These are phyloP conservation scores for Fraxinus baroniana DNA, from an alignment of 305 asterid species.

Conservation along the genomic window DNA sequence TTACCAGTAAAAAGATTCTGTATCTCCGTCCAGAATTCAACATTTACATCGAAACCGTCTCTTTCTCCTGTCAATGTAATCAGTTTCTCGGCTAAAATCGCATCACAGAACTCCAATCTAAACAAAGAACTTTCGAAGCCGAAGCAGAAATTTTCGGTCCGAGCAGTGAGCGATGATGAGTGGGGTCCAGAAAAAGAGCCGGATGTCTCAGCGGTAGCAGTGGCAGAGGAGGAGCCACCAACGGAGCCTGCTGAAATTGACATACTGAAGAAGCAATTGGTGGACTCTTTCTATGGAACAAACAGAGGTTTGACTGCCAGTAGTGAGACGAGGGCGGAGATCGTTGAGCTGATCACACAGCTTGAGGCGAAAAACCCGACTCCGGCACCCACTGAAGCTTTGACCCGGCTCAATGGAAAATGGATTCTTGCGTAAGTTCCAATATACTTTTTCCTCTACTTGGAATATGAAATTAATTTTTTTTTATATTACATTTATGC, in stretches of 20 bases:
- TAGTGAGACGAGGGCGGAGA: conserved; percentile 84
- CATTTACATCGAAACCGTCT: conserved; percentile 11
- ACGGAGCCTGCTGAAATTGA: conserved; percentile 27
- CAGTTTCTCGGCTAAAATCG: conserved; percentile 19
- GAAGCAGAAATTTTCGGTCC: conserved; percentile 29
- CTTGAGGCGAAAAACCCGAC: conserved; percentile 82
- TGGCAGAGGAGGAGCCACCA: conserved; percentile 42
- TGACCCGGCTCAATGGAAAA: conserved; percentile 74
- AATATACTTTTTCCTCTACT: background rate
- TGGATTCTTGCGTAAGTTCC: conserved; percentile 84
- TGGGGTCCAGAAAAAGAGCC: conserved; percentile 49
- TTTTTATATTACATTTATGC: background rate
- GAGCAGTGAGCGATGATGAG: conserved; percentile 57
- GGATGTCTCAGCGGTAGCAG: conserved; percentile 32
- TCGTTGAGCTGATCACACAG: conserved; percentile 74
- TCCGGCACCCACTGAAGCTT: conserved; percentile 82
- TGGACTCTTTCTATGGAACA: conserved; percentile 76
- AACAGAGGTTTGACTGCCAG: conserved; percentile 73
- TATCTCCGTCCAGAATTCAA: conserved; percentile 13
- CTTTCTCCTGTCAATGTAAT: conserved; percentile 30
- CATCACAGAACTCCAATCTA: conserved; percentile 1
- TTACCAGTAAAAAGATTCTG: conserved; percentile 25
- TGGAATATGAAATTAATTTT: background rate
- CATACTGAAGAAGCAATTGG: conserved; percentile 60
- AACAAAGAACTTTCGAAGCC: conserved; percentile 11